Evolutionary conservation across 495 filamentous ascomycete genomes (phyloP), one percentile per base, ranked within the genome.

Genomic region (Podospora anserina): DNA sequence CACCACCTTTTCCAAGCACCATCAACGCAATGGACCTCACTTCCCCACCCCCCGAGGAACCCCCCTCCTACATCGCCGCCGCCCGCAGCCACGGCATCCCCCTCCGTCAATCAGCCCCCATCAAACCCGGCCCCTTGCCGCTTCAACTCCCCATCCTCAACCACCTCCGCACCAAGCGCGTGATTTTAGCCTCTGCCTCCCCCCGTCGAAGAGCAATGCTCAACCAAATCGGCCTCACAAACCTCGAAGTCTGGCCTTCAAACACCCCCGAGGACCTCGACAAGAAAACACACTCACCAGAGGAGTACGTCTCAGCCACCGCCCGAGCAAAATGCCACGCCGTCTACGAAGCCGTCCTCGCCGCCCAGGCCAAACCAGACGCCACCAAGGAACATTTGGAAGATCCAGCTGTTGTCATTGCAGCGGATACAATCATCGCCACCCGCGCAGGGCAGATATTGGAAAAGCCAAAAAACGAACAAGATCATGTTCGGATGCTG

Each of bases 381-480:
- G 9, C 39, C 39, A 49, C 76, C 23, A 68, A 68, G 70, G 19
- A 80, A 13, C 56, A n/a, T 30, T 69, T 55, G n/a, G 70, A 71
- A 30, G 95, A 97, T 69, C 94, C 93, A 0, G 91, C 86, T 11
- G 82, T 99, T 0, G 91, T 99, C 53, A 85, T 99, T 28, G 92
- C 93, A 1, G 95, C 95, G 1, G 95, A 98, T 75, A 99, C 95
- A 2, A 82, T 99, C 30, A 91, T 98, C 71, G 92, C 94, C 9
- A 89, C 89, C 34, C 80, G 84, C n/a, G 72, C 79, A 0, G 95
- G 93, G 0, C 75, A 83, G 65, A 91, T 98, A 53, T 82, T 98
- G 27, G 95, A 98, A 85, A 99, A 99, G 79, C 95, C 95, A 30
- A 78, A 87, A 53, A 89, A 79, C 27, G 90, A 94, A 78, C 84